Evolutionary conservation across 2,329 filamentous ascomycete species (phyloP).

Genomic region (Penicillium sp.): DNA sequence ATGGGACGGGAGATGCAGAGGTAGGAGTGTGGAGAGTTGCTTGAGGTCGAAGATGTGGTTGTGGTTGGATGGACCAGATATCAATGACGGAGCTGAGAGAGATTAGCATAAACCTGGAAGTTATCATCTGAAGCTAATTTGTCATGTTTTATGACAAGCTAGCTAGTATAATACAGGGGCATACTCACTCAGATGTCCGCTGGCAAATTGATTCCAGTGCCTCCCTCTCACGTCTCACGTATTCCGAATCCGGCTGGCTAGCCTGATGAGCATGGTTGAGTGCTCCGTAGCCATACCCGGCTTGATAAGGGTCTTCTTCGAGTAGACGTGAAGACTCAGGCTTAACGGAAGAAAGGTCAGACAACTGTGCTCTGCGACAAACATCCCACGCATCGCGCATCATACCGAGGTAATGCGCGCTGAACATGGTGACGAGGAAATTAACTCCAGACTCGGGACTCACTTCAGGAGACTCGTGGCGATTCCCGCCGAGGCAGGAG

Average conservation of each 20-base stretch:
- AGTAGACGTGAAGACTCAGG: constrained; percentile 39
- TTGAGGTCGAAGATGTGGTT: constrained; percentile 34
- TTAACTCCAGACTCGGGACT: constrained; percentile 5
- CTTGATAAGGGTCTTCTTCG: constrained; percentile 40
- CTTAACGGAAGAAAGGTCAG: constrained; percentile 15
- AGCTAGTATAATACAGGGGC: too few relatives aligned
- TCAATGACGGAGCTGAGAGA: constrained; percentile 36
- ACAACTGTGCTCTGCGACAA: neutral
- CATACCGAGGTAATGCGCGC: constrained; percentile 11
- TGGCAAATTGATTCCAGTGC: constrained; percentile 42
- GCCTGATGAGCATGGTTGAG: constrained; percentile 31
- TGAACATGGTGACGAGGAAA: constrained; percentile 4
- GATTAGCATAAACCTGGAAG: neutral
- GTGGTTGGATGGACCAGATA: constrained; percentile 39
- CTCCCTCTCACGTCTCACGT: constrained; percentile 38
- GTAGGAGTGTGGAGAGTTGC: constrained; percentile 29
- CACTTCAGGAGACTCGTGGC: constrained; percentile 33
- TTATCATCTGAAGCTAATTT: neutral
- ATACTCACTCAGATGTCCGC: constrained; percentile 39
- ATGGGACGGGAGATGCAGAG: constrained; percentile 21
- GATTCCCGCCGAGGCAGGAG: constrained; percentile 36
- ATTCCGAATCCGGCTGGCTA: constrained; percentile 36
- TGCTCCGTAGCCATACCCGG: constrained; percentile 38
- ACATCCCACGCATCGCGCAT: constrained; percentile 8
- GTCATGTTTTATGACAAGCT: neutral